A percentile compares a stretch with the other conserved stretches of the same genome.
These are phyloP conservation scores for Psidium friedrichsthalianum DNA, from an alignment of 345 rosid genomes.

Conservation along the genomic window DNA sequence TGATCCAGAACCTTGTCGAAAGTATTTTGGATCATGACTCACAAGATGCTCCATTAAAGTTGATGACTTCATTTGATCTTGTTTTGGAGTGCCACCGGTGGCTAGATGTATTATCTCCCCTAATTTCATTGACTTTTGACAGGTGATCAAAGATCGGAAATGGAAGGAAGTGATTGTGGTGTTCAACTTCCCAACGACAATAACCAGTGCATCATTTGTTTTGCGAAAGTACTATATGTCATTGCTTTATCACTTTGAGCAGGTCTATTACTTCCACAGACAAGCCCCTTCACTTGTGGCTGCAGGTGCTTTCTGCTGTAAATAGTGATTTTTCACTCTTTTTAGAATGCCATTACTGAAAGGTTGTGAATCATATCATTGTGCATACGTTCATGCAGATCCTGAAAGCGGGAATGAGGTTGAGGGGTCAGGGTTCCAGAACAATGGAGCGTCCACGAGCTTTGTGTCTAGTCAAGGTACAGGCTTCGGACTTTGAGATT, in stretches of 20 bases:
- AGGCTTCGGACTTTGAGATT: background rate
- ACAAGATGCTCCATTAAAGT: background rate
- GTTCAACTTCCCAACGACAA: conserved; percentile 72
- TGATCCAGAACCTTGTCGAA: background rate
- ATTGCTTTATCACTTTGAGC: conserved; percentile 61
- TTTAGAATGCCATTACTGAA: background rate
- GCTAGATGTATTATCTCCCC: background rate
- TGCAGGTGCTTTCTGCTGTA: conserved; percentile 17
- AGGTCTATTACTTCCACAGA: conserved; percentile 47
- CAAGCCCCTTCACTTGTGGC: conserved; percentile 21
- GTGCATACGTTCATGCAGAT: conserved; percentile 9
- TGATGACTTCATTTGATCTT: background rate
- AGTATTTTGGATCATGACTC: background rate
- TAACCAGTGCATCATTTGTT: conserved; percentile 82
- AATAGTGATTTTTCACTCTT: background rate
- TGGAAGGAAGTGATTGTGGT: conserved; percentile 81
- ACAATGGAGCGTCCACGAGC: conserved; percentile 9
- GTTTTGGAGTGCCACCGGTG: background rate
- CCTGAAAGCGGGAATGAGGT: conserved; percentile 9
- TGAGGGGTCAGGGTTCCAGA: conserved; percentile 18
- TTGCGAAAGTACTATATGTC: conserved; percentile 70
- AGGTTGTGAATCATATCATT: background rate
- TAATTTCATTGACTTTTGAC: conserved; percentile 5
- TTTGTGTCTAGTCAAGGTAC: conserved; percentile 12
- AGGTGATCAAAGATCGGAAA: conserved; percentile 68